These are phyloP conservation scores for Isabelozyma gotoi DNA, from an alignment of 805 yeast genomes.

Conservation along the genomic window DNA sequence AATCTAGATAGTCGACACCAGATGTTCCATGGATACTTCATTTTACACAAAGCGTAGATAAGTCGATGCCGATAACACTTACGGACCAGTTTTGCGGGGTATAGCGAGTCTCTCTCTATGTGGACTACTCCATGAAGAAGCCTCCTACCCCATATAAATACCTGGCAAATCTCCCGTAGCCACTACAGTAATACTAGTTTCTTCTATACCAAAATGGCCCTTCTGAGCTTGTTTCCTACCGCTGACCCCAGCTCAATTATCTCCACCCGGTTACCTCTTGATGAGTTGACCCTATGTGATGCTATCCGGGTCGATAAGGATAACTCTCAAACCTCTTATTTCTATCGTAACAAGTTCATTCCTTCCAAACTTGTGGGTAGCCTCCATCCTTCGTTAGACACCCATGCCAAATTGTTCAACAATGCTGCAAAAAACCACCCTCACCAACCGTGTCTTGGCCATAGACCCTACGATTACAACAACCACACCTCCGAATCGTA, in stretches of 20 bases:
- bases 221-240: background rate
- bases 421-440: slow-evolving; percentile 14
- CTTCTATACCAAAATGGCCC: background rate
- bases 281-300: background rate
- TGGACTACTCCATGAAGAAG: too few species aligned
- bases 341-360: slow-evolving; percentile 37
- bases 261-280: background rate
- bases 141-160: too few species aligned
- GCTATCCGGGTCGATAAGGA: background rate
- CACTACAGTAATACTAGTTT: too few species aligned
- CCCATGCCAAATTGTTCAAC: slow-evolving; percentile 19
- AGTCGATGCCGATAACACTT: too few species aligned
- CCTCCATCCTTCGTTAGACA: slow-evolving; percentile 19
- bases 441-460: slow-evolving; percentile 21
- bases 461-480: slow-evolving; percentile 19
- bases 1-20: too few species aligned
- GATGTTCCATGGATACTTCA: too few species aligned
- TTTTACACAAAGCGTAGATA: too few species aligned
- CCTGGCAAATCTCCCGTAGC: too few species aligned
- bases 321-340: slow-evolving; percentile 39
- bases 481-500: slow-evolving; percentile 5
- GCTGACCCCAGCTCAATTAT: background rate
- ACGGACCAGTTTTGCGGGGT: too few species aligned
- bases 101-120: too few species aligned
- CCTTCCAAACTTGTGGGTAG: slow-evolving; percentile 9